These are phyloP conservation scores for Cyamopsis tetragonoloba DNA, from an alignment of 306 rosid genomes.

Conservation along the genomic window DNA sequence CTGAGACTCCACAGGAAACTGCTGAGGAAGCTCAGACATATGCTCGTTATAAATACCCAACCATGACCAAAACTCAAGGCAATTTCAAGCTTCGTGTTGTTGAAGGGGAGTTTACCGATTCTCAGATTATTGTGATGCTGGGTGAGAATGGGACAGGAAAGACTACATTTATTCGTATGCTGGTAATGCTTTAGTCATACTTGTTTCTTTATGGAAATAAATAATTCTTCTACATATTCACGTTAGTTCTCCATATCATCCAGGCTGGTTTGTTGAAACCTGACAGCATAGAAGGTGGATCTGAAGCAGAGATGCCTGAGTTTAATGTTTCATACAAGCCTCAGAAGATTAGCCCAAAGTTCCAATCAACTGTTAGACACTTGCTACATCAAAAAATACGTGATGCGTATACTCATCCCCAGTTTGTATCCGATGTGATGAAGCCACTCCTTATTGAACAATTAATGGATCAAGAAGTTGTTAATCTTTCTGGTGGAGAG, in stretches of 20 bases:
- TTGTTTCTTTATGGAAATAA: background rate
- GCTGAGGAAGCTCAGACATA: conserved; percentile 87
- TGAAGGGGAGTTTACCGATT: conserved; percentile 98
- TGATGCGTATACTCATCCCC: conserved; percentile 88
- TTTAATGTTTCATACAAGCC: conserved; percentile 98
- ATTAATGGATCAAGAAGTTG: conserved; percentile 95
- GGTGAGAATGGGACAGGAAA: conserved; percentile 99
- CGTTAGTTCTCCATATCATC: conserved; percentile 10
- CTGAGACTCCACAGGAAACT: conserved; percentile 96
- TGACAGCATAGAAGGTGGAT: conserved; percentile 59
- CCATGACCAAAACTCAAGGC: conserved; percentile 92
- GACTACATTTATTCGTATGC: conserved; percentile 98
- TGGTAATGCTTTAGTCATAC: conserved; percentile 53
- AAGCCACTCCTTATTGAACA: conserved; percentile 98
- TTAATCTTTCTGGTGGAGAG: conserved; percentile 99
- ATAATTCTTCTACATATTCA: background rate
- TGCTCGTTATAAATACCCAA: conserved; percentile 90
- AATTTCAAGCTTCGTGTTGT: conserved; percentile 71
- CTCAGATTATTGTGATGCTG: conserved; percentile 96
- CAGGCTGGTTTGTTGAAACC: conserved; percentile 99
- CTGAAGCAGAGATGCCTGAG: conserved; percentile 85
- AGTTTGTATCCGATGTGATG: conserved; percentile 94
- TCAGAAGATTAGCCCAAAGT: conserved; percentile 93
- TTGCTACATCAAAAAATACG: conserved; percentile 80
- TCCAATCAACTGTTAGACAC: conserved; percentile 70